A percentile compares a stretch with the other conserved stretches of the same genome.
These are phyloP conservation scores for Crithidia brevicula DNA, from an alignment of 208 protist genomes.

Conservation along the genomic window DNA sequence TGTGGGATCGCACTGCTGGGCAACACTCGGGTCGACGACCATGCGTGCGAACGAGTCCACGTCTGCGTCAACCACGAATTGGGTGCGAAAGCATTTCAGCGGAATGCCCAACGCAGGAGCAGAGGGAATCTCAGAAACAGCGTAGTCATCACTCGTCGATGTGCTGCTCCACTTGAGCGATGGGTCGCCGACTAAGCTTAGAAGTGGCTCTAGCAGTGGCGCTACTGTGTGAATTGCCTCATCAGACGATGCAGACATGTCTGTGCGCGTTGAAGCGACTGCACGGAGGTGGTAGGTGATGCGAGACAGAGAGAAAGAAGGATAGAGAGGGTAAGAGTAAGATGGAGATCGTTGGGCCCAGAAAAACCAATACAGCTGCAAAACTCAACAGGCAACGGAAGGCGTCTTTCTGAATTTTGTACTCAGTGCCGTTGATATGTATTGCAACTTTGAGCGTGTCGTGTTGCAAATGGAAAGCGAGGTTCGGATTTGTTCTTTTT, in stretches of 20 bases:
- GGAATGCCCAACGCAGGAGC: constrained; percentile 16
- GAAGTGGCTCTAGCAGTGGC: constrained; percentile 21
- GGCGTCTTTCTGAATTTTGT: no score
- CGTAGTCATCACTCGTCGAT: constrained; percentile 14
- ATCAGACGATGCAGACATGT: constrained; percentile 18
- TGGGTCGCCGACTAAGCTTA: constrained; percentile 1
- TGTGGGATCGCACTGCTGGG: constrained; percentile 29
- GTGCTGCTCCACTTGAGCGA: constrained; percentile 9
- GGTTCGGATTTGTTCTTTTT: no score
- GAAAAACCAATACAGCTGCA: no score
- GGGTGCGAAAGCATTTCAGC: constrained; percentile 35
- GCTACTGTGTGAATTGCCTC: constrained; percentile 19
- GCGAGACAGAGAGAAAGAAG: no score
- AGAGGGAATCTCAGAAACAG: constrained; percentile 11
- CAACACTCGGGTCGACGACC: constrained; percentile 8
- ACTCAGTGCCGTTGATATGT: no score
- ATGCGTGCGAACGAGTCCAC: constrained; percentile 24
- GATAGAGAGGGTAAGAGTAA: no score
- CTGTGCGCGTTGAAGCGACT: no score
- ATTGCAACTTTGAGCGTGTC: no score
- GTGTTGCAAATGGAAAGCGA: no score
- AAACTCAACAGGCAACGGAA: no score
- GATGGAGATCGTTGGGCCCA: no score
- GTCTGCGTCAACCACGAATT: constrained; percentile 19
- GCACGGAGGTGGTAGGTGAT: no score